These are phyloP conservation scores for Citrus mangshanensis DNA, from an alignment of 345 rosid genomes.

Conservation along the genomic window DNA sequence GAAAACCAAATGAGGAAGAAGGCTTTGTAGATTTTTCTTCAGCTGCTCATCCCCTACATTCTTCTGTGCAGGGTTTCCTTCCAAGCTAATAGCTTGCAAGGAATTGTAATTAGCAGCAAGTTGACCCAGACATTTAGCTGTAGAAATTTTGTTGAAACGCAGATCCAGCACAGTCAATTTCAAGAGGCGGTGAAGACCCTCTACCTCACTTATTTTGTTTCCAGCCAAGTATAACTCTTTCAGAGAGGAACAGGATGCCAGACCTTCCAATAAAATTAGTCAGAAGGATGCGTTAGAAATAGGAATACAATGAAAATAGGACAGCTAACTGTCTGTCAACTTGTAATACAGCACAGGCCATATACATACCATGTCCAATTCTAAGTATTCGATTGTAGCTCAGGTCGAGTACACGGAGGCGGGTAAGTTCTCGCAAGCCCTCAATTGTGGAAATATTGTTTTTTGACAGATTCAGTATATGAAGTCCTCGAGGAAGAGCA, in stretches of 20 bases:
- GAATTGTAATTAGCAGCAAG: conserved; percentile 97
- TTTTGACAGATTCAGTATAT: conserved; percentile 68
- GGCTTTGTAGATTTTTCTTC: conserved; percentile 73
- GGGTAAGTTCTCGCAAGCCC: conserved; percentile 87
- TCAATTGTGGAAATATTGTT: conserved; percentile 82
- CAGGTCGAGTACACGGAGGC: conserved; percentile 87
- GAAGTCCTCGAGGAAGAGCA: conserved; percentile 94
- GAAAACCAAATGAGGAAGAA: conserved; percentile 77
- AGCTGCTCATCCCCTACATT: conserved; percentile 95
- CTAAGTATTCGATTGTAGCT: conserved; percentile 85
- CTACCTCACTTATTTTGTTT: conserved; percentile 87
- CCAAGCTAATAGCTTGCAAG: conserved; percentile 91
- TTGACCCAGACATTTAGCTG: conserved; percentile 83
- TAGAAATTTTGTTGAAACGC: conserved; percentile 87
- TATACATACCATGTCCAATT: conserved; percentile 78
- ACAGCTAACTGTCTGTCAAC: background rate
- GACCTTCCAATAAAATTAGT: conserved; percentile 37
- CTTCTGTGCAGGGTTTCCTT: conserved; percentile 96
- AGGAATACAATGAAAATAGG: background rate
- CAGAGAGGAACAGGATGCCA: conserved; percentile 92
- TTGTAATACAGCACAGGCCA: background rate
- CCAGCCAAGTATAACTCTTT: conserved; percentile 95
- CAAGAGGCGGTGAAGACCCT: conserved; percentile 93
- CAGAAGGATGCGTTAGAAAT: background rate
- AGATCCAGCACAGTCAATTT: conserved; percentile 79